Base-by-base conservation (phyloP, 2,329 filamentous ascomycete species). In the Xylariaceae sp. region DNA sequence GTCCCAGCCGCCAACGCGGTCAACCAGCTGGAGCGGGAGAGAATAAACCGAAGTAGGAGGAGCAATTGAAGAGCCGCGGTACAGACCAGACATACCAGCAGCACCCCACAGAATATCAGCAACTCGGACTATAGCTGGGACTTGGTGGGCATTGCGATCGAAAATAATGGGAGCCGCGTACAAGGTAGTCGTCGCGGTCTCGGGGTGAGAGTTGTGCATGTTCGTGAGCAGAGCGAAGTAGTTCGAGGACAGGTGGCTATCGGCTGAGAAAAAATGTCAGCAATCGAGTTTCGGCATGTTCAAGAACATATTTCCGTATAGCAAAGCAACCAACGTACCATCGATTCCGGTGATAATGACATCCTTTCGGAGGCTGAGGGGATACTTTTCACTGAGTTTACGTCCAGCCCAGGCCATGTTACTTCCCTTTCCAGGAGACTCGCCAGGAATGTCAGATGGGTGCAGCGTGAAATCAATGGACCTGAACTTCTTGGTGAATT, bases 41-140 rank as follows among this genome's bases (percentile, higher is more conserved):
- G 87, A 89, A 69, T 90, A 90, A 39, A 90, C 88, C 0, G 88
- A 90, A 0, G 87, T 90, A 1, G 88, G 88, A 10, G 88, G 88
- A 13, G 85, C 82, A 60, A 89, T 83, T 11, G 78, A 78, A 0
- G 86, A 88, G 53, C 82, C 81, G 8, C 76, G 75, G 72, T 88
- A 88, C 42, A 88, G 78, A 54, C 86, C 87, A 37, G 87, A 89
- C 64, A 90, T 79, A 55, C 88, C 88, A 37, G 85, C 87, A 45
- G 85, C 86, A 59, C 81, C 83, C 88, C 88, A 90, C 60, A 90
- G 77, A 56, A 90, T 80, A 68, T 90, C 88, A 53, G 87, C 87
- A 35, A 88, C 85, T 42, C 88, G 84, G 57, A 90, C 88, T 42
- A 88, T 76, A 15, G 84, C 80, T 11, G 87, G 85, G 2, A 88